Evolutionary conservation across 257 asterid species (phyloP), one percentile per base, ranked within the genome.

Genomic region (Solanum tarapatanum): DNA sequence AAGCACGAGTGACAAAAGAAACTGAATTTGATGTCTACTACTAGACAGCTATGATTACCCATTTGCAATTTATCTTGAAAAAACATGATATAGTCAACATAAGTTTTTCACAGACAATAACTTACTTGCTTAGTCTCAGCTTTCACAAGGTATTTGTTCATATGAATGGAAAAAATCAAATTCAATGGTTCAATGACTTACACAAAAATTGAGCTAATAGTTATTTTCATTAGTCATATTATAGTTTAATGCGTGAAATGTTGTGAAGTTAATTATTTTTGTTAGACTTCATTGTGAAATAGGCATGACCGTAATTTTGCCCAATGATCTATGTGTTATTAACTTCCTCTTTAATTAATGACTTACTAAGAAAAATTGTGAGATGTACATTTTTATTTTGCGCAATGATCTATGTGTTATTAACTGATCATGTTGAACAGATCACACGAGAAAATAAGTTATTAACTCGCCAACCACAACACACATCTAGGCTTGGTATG

Each of bases 41-140:
- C 7, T 13, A 62, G 70, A 2, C 17, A 2, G 2, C 3, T 66
- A 32, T 24, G 2, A 66, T 17, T 26, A 12, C 21, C 21, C 74
- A 68, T 1, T 68, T 68, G 1, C 4, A 68, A 26, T 68, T 68
- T 68, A 12, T 68, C 21, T 68, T 68, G 36, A 0, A 26, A 26
- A 68, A 28, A 7, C 2, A 68, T 68, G 35, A 68, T 26, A 5
- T 26, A 68, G 74, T 12, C 8, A 11, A 24, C 8, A 11, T 2
- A 68, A 24, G 0, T 0, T 0, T 26, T 68, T 68, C 7, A 26
- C 74, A 0, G 2, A 4, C 10, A 11, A 1, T 68, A 7, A 16
- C 35, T 68, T 68, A 12, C 3, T 68, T 68, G 17, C 1, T 69
- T 28, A 14, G 0, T 2, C 12, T 2, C 2, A 69, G n/a, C 1